Conservation (phyloP, 129 eudicot genomes). For the Solidago caesia region DNA sequence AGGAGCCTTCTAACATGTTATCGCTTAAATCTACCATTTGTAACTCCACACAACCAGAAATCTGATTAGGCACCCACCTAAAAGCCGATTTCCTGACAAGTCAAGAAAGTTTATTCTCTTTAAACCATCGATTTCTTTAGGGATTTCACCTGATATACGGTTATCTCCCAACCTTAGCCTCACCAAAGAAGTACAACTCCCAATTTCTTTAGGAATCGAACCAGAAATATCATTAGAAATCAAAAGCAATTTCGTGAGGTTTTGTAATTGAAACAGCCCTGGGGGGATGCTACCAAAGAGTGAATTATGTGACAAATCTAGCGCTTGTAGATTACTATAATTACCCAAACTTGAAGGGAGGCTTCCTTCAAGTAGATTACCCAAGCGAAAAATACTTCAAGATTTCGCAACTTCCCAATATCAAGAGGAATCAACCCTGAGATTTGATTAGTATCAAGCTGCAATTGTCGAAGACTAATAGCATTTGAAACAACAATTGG, state of each 20-base stretch:
- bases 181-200: constrained; percentile 41
- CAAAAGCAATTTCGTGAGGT: constrained; percentile 49
- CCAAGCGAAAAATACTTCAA: constrained; percentile 56
- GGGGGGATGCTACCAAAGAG: constrained; percentile 48
- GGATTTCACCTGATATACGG: constrained; percentile 42
- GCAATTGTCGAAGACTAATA: constrained; percentile 41
- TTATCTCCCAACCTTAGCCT: constrained; percentile 47
- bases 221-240: constrained; percentile 52
- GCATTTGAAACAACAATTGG: constrained; percentile 41
- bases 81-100: constrained; percentile 46
- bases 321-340: constrained; percentile 40
- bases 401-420: constrained; percentile 43
- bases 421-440: constrained; percentile 45
- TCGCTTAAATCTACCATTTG: constrained; percentile 52
- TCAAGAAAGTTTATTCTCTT: constrained; percentile 49
- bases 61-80: constrained; percentile 46
- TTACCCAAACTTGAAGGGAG: constrained; percentile 43
- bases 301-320: constrained; percentile 51
- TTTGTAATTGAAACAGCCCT: constrained; percentile 41
- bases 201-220: constrained; percentile 40
- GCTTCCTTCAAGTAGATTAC: constrained; percentile 51
- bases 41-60: constrained; percentile 42
- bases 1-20: constrained; percentile 42
- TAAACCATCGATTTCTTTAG: constrained; percentile 39
- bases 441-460: constrained; percentile 48